A percentile compares a stretch with the other conserved stretches of the same genome.
phyloP scores from a whole-genome alignment of 2,329 filamentous ascomycete genomes.

The Grosmannia serpens region DNA sequence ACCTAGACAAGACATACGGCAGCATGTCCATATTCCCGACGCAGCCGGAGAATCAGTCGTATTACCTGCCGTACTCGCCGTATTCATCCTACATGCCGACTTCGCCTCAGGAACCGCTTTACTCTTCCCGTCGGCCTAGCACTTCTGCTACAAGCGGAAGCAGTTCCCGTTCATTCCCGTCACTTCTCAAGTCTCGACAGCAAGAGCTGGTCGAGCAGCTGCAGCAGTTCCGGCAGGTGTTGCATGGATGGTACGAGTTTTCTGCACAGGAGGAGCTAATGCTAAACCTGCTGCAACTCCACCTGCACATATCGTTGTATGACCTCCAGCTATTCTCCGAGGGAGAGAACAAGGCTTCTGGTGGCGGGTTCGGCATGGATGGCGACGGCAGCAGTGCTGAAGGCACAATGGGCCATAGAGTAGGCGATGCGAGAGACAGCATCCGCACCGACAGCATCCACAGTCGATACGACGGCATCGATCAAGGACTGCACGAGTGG shows the following conservation, averaged over 20 bases:
- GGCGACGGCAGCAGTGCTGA: not conserved
- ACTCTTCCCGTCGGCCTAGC: not conserved
- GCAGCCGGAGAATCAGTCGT: not conserved
- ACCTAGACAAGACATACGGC: not conserved
- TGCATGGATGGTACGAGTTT: constrained; percentile 29
- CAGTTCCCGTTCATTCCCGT: constrained; percentile 7
- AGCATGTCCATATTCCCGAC: not conserved
- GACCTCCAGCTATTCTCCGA: constrained; percentile 56
- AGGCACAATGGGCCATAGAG: not conserved
- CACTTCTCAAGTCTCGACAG: constrained; percentile 42
- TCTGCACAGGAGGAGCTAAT: constrained; percentile 35
- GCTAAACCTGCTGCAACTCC: constrained; percentile 45
- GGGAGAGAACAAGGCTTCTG: constrained; percentile 30
- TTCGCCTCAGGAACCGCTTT: not conserved
- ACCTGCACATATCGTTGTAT: constrained; percentile 52
- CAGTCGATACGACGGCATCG: not conserved
- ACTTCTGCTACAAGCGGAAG: not conserved
- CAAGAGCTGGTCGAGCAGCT: constrained; percentile 51
- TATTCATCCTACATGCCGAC: not conserved
- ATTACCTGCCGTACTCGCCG: not conserved
- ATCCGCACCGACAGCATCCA: not conserved
- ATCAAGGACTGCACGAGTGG: constrained; percentile 24
- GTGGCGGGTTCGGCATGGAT: constrained; percentile 20
- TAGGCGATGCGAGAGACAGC: not conserved
- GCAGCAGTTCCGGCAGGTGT: constrained; percentile 31